These are phyloP conservation scores for Cryphonectria radicalis DNA, from an alignment of 2,329 filamentous ascomycete genomes.

Conservation along the genomic window DNA sequence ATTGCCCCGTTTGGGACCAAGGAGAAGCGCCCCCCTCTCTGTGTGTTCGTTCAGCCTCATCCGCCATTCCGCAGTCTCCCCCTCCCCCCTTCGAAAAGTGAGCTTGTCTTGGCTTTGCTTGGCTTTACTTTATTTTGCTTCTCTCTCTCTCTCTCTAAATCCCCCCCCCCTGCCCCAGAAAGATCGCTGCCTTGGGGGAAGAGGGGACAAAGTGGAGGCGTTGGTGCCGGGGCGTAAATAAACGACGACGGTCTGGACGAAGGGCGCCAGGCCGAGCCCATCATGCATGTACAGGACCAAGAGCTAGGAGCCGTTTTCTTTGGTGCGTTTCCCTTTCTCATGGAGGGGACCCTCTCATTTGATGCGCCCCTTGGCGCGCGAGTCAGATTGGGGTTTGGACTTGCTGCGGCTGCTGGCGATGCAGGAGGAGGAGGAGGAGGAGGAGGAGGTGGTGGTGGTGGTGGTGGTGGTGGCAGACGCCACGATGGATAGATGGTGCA, in stretches of 20 bases:
- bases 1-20: constrained; percentile 12
- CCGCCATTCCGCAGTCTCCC: neutral
- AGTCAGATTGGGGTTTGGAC: neutral
- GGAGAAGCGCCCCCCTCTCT: neutral
- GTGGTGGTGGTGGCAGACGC: neutral
- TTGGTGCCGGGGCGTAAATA: neutral
- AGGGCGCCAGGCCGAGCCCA: neutral
- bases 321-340: neutral
- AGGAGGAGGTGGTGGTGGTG: too few species aligned
- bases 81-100: too few species aligned
- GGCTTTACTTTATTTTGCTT: neutral
- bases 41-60: constrained; percentile 2
- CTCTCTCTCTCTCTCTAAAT: too few species aligned
- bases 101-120: too few species aligned
- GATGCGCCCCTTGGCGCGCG: neutral
- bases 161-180: neutral
- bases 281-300: neutral
- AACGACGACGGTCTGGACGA: neutral
- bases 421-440: neutral
- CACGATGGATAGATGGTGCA: neutral
- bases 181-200: neutral
- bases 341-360: too few species aligned
- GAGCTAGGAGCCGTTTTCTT: neutral
- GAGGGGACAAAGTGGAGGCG: neutral
- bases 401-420: neutral